These are phyloP conservation scores for Neurospora tetraspora DNA, from an alignment of 495 filamentous ascomycete genomes.

Conservation along the genomic window DNA sequence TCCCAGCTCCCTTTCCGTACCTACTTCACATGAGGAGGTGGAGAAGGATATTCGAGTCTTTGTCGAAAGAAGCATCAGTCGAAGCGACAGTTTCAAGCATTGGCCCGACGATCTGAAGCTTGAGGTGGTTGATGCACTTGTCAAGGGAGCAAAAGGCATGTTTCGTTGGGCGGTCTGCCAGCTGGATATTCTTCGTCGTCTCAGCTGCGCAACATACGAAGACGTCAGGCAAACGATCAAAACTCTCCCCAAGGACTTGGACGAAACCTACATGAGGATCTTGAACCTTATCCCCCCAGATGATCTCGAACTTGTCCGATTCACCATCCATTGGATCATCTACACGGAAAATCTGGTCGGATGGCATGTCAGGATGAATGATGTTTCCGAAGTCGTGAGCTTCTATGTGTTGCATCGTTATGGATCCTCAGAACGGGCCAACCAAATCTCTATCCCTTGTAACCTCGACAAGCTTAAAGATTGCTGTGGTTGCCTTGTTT, in stretches of 20 bases:
- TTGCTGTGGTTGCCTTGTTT: not conserved
- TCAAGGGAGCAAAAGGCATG: slow-evolving; percentile 30
- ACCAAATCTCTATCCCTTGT: not conserved
- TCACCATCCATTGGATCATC: slow-evolving; percentile 1
- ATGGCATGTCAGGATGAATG: no score
- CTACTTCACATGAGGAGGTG: slow-evolving; percentile 27
- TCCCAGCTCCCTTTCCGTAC: slow-evolving; percentile 10
- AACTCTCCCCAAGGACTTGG: slow-evolving; percentile 26
- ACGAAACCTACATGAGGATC: slow-evolving; percentile 32
- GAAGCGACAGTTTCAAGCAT: slow-evolving; percentile 8
- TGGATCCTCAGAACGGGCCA: not conserved
- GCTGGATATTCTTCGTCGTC: slow-evolving; percentile 27
- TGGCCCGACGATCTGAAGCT: slow-evolving; percentile 14
- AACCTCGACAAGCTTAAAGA: not conserved
- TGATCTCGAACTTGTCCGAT: slow-evolving; percentile 15
- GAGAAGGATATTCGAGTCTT: slow-evolving; percentile 24
- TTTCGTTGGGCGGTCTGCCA: slow-evolving; percentile 40
- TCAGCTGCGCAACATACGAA: not conserved
- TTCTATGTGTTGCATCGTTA: not conserved
- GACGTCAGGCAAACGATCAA: slow-evolving; percentile 18
- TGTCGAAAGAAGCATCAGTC: slow-evolving; percentile 15
- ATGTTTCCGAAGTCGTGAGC: not conserved
- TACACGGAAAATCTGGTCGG: no score
- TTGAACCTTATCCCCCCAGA: slow-evolving; percentile 17
- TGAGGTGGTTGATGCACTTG: slow-evolving; percentile 19